Evolutionary conservation across 2,329 filamentous ascomycete genomes (phyloP).

Genomic region (Ploettnerulaceae sp.): DNA sequence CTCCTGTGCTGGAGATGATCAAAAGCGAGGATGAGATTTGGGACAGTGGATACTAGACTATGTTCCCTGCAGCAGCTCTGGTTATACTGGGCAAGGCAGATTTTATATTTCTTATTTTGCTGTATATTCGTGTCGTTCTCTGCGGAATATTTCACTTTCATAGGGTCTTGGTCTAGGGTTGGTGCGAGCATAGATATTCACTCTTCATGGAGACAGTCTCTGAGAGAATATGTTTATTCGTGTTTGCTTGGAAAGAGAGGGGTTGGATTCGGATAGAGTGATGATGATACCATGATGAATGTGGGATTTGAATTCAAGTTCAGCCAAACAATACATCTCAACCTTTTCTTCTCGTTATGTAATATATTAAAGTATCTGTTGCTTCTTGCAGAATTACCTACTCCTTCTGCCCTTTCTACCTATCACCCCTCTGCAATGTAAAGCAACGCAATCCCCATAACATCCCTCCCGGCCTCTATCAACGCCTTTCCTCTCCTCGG

Average conservation of each 20-base stretch:
- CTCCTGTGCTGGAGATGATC: constrained; percentile 59
- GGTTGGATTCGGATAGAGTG: background rate
- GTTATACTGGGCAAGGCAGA: background rate
- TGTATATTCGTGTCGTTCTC: background rate
- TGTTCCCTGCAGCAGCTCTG: background rate
- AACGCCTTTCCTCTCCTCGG: too few species aligned
- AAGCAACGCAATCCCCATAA: too few species aligned
- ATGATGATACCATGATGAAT: constrained; percentile 11
- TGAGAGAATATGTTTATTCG: constrained; percentile 1
- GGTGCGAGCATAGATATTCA: constrained; percentile 4
- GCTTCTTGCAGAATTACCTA: too few species aligned
- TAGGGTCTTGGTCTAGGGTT: constrained; percentile 4
- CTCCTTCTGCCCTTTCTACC: too few species aligned
- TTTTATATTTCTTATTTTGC: background rate
- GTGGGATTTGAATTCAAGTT: background rate
- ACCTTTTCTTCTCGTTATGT: background rate
- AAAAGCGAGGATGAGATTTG: constrained; percentile 59
- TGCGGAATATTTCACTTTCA: background rate
- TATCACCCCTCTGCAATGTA: too few species aligned
- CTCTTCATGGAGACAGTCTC: background rate
- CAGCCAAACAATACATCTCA: background rate
- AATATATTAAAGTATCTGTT: too few species aligned
- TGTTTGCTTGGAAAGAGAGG: constrained; percentile 1
- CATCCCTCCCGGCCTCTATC: too few species aligned
- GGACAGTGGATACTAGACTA: constrained; percentile 36